Conservation (phyloP, 805 yeast species). For the Candida caryicola region DNA sequence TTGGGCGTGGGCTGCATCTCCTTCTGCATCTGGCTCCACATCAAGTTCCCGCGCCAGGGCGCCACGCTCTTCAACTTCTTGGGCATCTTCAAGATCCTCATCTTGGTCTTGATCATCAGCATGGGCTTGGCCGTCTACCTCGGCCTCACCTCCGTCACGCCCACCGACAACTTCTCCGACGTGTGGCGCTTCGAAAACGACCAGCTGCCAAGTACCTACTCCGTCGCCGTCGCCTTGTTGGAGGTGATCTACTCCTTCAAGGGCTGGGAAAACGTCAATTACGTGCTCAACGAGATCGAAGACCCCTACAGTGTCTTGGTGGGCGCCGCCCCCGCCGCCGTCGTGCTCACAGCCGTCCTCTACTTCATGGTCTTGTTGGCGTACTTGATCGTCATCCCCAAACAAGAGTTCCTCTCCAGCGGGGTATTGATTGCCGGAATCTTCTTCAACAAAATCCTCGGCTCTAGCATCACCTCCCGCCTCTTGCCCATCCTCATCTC, state of each 20-base stretch:
- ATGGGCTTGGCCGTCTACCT: slow-evolving; percentile 44
- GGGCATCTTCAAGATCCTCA: slow-evolving; percentile 53
- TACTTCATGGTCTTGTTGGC: slow-evolving; percentile 58
- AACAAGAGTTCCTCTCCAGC: slow-evolving; percentile 45
- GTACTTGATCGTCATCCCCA: slow-evolving; percentile 53
- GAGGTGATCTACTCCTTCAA: slow-evolving; percentile 63
- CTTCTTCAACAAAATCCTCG: slow-evolving; percentile 57
- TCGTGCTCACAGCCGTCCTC: slow-evolving; percentile 48
- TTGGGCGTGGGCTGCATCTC: slow-evolving; percentile 51
- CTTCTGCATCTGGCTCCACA: slow-evolving; percentile 47
- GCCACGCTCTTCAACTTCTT: slow-evolving; percentile 50
- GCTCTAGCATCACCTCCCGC: slow-evolving; percentile 47
- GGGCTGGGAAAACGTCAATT: slow-evolving; percentile 71
- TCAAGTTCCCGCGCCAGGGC: slow-evolving; percentile 48
- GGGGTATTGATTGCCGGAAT: slow-evolving; percentile 66
- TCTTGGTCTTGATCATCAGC: slow-evolving; percentile 46
- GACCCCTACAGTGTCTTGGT: slow-evolving; percentile 56
- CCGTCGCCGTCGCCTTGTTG: slow-evolving; percentile 53
- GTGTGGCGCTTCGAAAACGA: slow-evolving; percentile 29
- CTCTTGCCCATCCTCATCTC: slow-evolving; percentile 58
- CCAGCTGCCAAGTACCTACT: slow-evolving; percentile 39
- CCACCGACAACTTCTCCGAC: slow-evolving; percentile 25
- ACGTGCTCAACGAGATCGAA: slow-evolving; percentile 56
- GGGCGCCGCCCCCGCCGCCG: slow-evolving; percentile 61
- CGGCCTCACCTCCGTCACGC: slow-evolving; percentile 24